A percentile compares a stretch with the other conserved stretches of the same genome.
Conservation (phyloP, 495 filamentous ascomycete species). For the Penicillium verhagenii region DNA sequence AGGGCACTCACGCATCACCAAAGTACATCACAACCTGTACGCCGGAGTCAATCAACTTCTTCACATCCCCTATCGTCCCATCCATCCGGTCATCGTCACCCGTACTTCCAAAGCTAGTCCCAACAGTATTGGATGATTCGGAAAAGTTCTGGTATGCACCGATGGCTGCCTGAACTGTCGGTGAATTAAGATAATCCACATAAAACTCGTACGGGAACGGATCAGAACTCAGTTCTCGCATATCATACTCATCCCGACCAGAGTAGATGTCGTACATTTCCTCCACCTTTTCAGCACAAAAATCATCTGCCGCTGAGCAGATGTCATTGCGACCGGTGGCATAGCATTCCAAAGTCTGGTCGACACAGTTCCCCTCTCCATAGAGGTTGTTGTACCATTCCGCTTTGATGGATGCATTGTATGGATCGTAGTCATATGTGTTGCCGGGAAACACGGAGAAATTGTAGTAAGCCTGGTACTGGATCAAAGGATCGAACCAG, state of each 20-base stretch:
- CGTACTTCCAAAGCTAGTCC: conserved; percentile 49
- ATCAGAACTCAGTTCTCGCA: conserved; percentile 55
- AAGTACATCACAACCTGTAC: conserved; percentile 55
- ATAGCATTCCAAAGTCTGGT: conserved; percentile 50
- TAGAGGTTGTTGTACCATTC: conserved; percentile 62
- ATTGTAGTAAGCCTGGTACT: conserved; percentile 66
- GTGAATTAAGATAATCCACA: conserved; percentile 56
- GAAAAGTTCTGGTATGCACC: conserved; percentile 60
- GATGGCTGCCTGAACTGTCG: conserved; percentile 55
- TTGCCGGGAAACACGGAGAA: conserved; percentile 56
- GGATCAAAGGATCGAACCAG: conserved; percentile 58
- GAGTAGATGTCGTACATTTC: conserved; percentile 50
- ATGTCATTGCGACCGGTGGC: conserved; percentile 42
- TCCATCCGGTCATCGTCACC: conserved; percentile 57
- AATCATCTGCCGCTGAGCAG: conserved; percentile 50
- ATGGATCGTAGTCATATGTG: conserved; percentile 58
- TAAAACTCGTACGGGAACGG: conserved; percentile 62
- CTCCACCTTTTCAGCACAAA: conserved; percentile 57
- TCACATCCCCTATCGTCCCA: conserved; percentile 49
- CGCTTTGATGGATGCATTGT: conserved; percentile 40
- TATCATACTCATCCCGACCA: conserved; percentile 59
- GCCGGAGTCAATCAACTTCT: conserved; percentile 48
- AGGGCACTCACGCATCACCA: conserved; percentile 50
- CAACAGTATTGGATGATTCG: conserved; percentile 44
- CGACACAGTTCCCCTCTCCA: conserved; percentile 60